Evolutionary conservation across 306 rosid genomes (phyloP).

Genomic region (Styphnolobium japonicum): DNA sequence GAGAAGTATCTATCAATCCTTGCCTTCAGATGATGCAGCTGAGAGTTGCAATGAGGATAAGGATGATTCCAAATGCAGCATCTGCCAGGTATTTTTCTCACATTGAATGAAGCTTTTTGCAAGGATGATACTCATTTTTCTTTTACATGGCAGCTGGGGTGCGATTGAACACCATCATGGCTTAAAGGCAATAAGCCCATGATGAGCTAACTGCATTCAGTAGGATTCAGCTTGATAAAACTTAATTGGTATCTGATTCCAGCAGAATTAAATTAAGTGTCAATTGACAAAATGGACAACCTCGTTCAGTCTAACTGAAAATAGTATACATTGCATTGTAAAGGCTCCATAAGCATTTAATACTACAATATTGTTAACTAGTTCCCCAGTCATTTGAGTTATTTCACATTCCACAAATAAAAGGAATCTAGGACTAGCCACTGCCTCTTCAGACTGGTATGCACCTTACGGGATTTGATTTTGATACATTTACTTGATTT

Average conservation of each 20-base stretch:
- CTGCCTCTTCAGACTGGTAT: background rate
- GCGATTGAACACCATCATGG: constrained; percentile 9
- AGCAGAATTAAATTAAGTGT: background rate
- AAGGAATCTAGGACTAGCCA: background rate
- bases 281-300: background rate
- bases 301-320: background rate
- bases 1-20: constrained; percentile 50
- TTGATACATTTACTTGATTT: background rate
- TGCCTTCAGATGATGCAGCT: constrained; percentile 37
- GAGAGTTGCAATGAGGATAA: constrained; percentile 36
- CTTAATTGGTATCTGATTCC: background rate
- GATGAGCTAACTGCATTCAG: background rate
- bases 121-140: background rate
- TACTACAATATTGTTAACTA: background rate
- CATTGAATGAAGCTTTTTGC: background rate
- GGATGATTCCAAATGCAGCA: constrained; percentile 79
- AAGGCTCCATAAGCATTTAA: background rate
- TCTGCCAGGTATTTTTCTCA: constrained; percentile 72
- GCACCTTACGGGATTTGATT: background rate
- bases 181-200: background rate
- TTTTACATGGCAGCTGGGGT: background rate
- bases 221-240: background rate
- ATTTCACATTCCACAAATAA: background rate
- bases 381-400: background rate
- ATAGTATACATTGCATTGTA: background rate